Evolutionary conservation across 768 basidiomycete genomes (phyloP), one percentile per base, ranked within the genome.

Genomic region (Collybia mongolica): DNA sequence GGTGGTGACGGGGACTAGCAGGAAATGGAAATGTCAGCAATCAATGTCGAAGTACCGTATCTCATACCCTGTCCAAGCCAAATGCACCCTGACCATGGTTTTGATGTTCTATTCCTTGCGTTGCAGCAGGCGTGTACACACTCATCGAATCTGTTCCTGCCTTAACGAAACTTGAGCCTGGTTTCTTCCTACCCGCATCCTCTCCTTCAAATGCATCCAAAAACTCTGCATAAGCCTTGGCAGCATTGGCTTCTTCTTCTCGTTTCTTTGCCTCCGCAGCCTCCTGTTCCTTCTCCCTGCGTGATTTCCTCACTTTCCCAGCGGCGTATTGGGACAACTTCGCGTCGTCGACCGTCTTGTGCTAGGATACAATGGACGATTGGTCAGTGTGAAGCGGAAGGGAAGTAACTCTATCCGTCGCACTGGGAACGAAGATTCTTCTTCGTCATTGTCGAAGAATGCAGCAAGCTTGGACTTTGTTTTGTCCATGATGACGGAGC

Each of bases 271-370:
- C 87, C 61, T 95, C 93, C 29, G 91, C 95, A 43, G 87, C 88
- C 60, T 98, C 95, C 61, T 85, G 86, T 64, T 98, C 97, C 60
- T 89, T 88, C 70, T 98, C 95, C 56, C 90, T 78, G 51, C 88
- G 85, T 14, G 93, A 93, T 73, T 98, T 98, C 52, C 86, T 83
- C 46, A 86, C 82, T 32, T 81, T 89, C n/a, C 89, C 93, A 62
- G 91, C 83, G 26, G 90, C 70, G 69, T 90, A 97, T 42, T 90
- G 88, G 29, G 89, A 87, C 51, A 89, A 71, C 70, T 96, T 96
- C 60, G 86, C 81, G 62, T 88, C 86, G 60, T 92, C 91, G 52
- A 96, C 76, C 51, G 88, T 74, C 76, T 87, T 91, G 82, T 84
- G 87, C 91, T 93, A 78, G 67, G 64, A 63, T 55, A 72, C 67